Evolutionary conservation across 2,329 filamentous ascomycete species (phyloP), one percentile per base, ranked within the genome.

Genomic region (Penicillium corylophilum): DNA sequence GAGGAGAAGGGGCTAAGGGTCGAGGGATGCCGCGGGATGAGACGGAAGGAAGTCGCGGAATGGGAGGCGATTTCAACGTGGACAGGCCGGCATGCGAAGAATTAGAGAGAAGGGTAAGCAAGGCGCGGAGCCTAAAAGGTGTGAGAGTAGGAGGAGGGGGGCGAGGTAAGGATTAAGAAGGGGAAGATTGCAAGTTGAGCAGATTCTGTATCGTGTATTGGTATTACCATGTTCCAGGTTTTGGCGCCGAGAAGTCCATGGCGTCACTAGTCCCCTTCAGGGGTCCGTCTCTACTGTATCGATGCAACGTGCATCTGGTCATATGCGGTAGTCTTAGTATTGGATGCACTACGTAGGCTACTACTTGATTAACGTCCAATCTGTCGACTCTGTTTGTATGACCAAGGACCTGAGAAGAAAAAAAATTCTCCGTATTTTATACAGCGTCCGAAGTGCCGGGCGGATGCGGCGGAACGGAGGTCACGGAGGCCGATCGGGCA

Each of bases 381-480:
- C 9, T 38, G 18, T 38, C 35, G 18, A 20, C 10, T 6, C 12
- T 22, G 18, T 38, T 9, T 36, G 8, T 20, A 38, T 13, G 13
- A 12, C 4, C 16, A 20, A 28, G 26, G 3, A 13, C 2, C 13
- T 38, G 16, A 18, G 18, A 13, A 38, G 20, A 38, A 38, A 20
- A 38, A 36, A 12, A 10, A 9, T 36, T 36, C 16, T 38, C 16
- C 18, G 35, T 22, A 22, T 49, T 29, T 15, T 13, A 50, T 40
- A 44, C 47, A 13, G 38, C 39, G 13, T 38, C 44, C 39, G 23
- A 43, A 35, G 43, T 50, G 45, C 48, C 48, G 54, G 47, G 53
- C 65, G 61, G 61, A 64, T 60, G 63, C 57, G 44, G 54, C 64
- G 66, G 66, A 66, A 62, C 62, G 64, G 64, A 64, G 53, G 46